Base-by-base conservation (phyloP, 2,329 filamentous ascomycete genomes). In the Amesomyces nigricolor region DNA sequence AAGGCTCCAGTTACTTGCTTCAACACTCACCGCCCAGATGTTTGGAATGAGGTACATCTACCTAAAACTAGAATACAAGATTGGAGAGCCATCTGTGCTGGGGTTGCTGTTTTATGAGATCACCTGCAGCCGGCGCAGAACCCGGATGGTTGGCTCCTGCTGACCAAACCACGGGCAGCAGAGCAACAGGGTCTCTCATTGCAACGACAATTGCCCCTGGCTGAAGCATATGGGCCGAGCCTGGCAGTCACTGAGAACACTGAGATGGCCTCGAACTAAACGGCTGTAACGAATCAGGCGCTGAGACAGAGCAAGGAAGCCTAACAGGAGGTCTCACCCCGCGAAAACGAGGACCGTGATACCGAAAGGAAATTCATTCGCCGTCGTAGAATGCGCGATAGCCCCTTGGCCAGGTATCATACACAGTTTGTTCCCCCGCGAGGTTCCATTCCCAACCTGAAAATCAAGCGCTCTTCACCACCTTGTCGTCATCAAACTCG, bases 401-500 rank as follows among this genome's bases (percentile, higher is more conserved):
- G 40, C 43, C 52, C 44, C 46, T 53, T 47, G 43, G 38, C 56
- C 44, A 55, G 60, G 60, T 64, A 66, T 66, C 49, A 62, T 65
- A 65, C 65, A 65, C 60, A 57, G 48, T 55, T 53, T 49, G 42
- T 47, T 44, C 44, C 45, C 32, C 9, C 39, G 38, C 14, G 47
- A 44, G 42, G 56, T 51, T 53, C 56, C 50, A 13, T 30, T n/a
- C 39, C 53, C 26, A 40, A 30, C 19, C 43, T 17, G 4, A 19
- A 48, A 40, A 51, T 76, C 68, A 87, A 65, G 83, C 79, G 64
- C 77, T 73, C 72, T 80, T 82, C 38, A 87, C 83, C 57, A 86
- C 75, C 72, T 84, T 85, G 74, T 88, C 86, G 69, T 96, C 89
- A 70, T 92, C 87, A 71, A 91, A 95, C 61, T 89, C 83, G 66